Percentiles rank a stretch among this genome's conserved stretches.
These are phyloP conservation scores for Polytrichum commune DNA, from an alignment of 225 moss, liverwort and hornwort species.

Conservation along the genomic window DNA sequence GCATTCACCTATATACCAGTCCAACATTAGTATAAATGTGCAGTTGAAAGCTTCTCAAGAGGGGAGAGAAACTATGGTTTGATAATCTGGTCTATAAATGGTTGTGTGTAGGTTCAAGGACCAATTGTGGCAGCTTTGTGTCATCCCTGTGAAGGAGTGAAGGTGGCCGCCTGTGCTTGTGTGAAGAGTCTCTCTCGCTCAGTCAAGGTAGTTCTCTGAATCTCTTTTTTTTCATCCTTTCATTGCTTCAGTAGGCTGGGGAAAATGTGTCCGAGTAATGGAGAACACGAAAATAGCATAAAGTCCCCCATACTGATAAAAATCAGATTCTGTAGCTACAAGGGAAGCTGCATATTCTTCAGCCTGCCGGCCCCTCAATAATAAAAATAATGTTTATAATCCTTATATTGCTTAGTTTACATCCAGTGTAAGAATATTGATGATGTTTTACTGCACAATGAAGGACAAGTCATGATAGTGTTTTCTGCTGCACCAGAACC, in stretches of 20 bases:
- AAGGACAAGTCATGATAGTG: conserved; percentile 4
- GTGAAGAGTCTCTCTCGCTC: conserved; percentile 93
- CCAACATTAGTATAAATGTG: too few species aligned
- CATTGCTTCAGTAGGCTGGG: too few species aligned
- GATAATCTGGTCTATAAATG: conserved; percentile 5
- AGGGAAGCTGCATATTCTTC: too few species aligned
- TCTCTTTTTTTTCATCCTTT: too few species aligned
- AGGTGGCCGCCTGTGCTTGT: conserved; percentile 92
- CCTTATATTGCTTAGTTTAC: not conserved
- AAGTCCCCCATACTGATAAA: too few species aligned
- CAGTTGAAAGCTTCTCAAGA: too few species aligned
- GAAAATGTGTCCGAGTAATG: too few species aligned
- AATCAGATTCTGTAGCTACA: too few species aligned
- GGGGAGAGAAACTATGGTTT: not conserved
- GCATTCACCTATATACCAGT: too few species aligned
- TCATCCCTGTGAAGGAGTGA: conserved; percentile 74
- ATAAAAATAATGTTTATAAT: not conserved
- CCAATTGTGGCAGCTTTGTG: conserved; percentile 82
- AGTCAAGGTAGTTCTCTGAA: conserved; percentile 56
- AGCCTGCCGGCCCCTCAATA: too few species aligned
- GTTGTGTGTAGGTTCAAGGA: conserved; percentile 64
- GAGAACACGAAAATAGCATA: too few species aligned
- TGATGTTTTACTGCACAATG: not conserved
- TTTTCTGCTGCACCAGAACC: conserved; percentile 47
- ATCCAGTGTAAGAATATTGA: not conserved